Evolutionary conservation across 441 rosid species (phyloP), one percentile per base, ranked within the genome.

Genomic region (Corymbia citriodora): DNA sequence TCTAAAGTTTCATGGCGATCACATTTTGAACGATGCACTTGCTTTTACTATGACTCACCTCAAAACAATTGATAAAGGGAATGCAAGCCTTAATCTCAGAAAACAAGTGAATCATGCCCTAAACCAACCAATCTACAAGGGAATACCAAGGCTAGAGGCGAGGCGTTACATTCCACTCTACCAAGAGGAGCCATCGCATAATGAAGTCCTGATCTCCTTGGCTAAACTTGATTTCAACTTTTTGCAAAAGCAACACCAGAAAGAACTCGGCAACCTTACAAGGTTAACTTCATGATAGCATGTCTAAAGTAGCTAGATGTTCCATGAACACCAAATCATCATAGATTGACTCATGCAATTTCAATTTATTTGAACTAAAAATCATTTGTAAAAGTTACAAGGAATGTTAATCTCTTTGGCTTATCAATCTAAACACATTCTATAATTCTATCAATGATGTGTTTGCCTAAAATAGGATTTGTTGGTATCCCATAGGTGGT

Each of bases 221-320:
- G 93, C 96, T 1, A 95, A 93, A 91, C 57, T 93, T 54, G 93
- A 91, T 89, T 93, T 90, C 86, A 92, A 92, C 53, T 55, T 86
- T 7, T 89, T 93, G 36, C 95, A 90, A 86, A 25, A 87, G 13
- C 49, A 88, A 40, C 92, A 94, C 87, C 88, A 89, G 52, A 33
- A 33, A 33, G 33, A 33, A 33, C 33, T 33, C 33, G 33, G 68
- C 13, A 36, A 87, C 5, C 63, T 90, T 48, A 87, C 90, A 48
- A 89, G 88, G 94, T 93, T 52, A 27, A 3, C 70, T 45, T n/a
- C 54, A 52, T 13, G 54, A 52, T 52, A 15, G 54, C 54, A 52
- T 52, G 54, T 4, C 17, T 52, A 5, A 52, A 52, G 54, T 52
- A 52, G 54, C 54, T 52, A 52, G 54, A 16, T 23, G 33, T n/a